Conservation (phyloP, 2,329 filamentous ascomycete genomes). For the Chaetomium strumarium region DNA sequence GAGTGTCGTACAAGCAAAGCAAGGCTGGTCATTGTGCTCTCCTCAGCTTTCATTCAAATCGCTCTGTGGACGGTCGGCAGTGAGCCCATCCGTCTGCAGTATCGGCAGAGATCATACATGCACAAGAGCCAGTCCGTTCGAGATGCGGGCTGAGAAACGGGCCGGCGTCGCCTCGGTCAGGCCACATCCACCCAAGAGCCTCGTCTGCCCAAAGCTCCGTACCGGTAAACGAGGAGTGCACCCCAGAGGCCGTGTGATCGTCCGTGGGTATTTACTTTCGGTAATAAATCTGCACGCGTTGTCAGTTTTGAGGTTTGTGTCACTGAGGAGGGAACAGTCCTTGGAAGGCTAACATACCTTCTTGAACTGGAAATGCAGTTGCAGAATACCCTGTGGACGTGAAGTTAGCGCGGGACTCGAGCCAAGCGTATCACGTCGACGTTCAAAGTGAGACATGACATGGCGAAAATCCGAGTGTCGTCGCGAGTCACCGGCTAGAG, state of each 20-base stretch:
- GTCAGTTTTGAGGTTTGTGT: constrained; percentile 17
- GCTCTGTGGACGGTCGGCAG: constrained; percentile 15
- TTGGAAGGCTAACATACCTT: constrained; percentile 57
- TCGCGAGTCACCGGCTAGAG: background rate
- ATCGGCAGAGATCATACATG: constrained; percentile 19
- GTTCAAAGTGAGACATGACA: background rate
- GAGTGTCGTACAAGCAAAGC: constrained; percentile 14
- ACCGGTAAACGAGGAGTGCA: background rate
- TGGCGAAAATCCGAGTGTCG: background rate
- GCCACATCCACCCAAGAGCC: background rate
- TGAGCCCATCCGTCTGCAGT: constrained; percentile 15
- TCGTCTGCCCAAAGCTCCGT: background rate
- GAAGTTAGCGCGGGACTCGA: constrained; percentile 10
- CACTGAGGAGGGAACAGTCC: background rate
- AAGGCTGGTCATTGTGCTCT: constrained; percentile 13
- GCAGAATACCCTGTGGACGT: constrained; percentile 69
- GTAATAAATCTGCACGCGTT: constrained; percentile 46
- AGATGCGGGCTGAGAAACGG: constrained; percentile 10
- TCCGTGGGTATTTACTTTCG: constrained; percentile 38
- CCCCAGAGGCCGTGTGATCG: background rate
- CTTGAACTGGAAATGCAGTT: constrained; percentile 98
- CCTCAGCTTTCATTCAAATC: constrained; percentile 10
- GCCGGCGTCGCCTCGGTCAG: constrained; percentile 12
- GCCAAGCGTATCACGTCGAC: background rate
- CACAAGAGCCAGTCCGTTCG: constrained; percentile 8